Percentiles rank a stretch among this genome's conserved stretches.
These are phyloP conservation scores for Hyphopichia wangnamkhiaoensis DNA, from an alignment of 1,139 yeast genomes.

Conservation along the genomic window DNA sequence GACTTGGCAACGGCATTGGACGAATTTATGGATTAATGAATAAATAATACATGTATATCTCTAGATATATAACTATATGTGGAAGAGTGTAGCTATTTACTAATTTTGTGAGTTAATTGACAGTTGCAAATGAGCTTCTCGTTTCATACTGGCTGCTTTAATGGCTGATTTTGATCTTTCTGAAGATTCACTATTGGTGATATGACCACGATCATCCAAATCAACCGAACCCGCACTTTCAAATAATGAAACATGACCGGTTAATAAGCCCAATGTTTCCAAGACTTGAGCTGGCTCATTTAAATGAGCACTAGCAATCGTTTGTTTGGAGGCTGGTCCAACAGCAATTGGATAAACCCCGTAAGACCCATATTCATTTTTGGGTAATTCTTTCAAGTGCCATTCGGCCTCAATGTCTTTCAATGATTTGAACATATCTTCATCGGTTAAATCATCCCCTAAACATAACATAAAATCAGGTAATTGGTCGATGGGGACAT, in stretches of 20 bases:
- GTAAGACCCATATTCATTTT: constrained; percentile 49
- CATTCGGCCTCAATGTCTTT: constrained; percentile 58
- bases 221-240: constrained; percentile 77
- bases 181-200: constrained; percentile 48
- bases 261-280: constrained; percentile 77
- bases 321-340: constrained; percentile 90
- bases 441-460: constrained; percentile 97
- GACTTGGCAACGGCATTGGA: too few species aligned
- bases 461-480: constrained; percentile 87
- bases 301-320: constrained; percentile 86
- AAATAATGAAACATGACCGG: constrained; percentile 73
- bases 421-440: constrained; percentile 89
- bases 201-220: constrained; percentile 74
- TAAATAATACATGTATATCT: neutral
- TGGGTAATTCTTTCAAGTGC: constrained; percentile 35
- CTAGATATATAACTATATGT: too few species aligned
- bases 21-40: too few species aligned
- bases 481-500: constrained; percentile 46
- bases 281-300: constrained; percentile 84
- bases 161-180: constrained; percentile 41
- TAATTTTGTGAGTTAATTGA: too few species aligned
- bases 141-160: constrained; percentile 34
- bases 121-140: constrained; percentile 8
- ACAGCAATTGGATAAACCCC: constrained; percentile 89
- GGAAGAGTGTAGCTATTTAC: too few species aligned